Evolutionary conservation across 2,329 filamentous ascomycete species (phyloP), one percentile per base, ranked within the genome.

Genomic region (Colletotrichum lupini): DNA sequence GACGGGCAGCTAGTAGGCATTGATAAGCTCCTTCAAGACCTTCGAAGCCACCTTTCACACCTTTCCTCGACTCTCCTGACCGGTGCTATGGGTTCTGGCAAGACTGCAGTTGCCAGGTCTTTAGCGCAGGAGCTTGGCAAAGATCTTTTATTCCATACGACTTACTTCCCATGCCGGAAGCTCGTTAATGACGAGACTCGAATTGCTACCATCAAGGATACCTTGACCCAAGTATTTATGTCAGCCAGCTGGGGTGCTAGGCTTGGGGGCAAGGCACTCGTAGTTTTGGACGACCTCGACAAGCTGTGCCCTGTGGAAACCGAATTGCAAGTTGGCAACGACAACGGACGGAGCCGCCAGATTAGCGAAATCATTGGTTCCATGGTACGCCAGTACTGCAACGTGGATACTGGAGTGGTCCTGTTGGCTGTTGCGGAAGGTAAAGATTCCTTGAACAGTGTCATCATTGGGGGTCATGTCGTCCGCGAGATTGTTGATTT

Each of bases 251-350:
- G 97, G 97, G 95, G 94, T 49, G 94, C 96, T 46, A 90, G 96
- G 73, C 88, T 97, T 0, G 95, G 95, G 26, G 97, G 97, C 5
- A 92, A 91, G 75, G 90, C 95, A 0, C 81, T 98, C 3, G 94
- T 99, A 24, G 91, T 99, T 61, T 86, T 99, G 1, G 97, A 99
- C 79, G 97, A 99, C 78, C 84, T 99, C 7, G 97, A 99, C 82
- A 95, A 94, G 78, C 87, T 99, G 1, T 98, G 96, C 79, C 96
- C 97, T 0, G 93, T 92, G 1, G 97, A 99, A 83, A 98, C 95
- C 0, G 97, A 99, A 81, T 87, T 99, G 14, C 95, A 98, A 82
- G 94, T 97, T 5, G 95, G 95, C 74, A 95, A 95, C 73, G 95
- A 98, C 77, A 98, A 99, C 79, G 94, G 94, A 22, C 91, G 96